Evolutionary conservation across 805 yeast genomes (phyloP).

Genomic region (Teunomyces lycoperdinae): DNA sequence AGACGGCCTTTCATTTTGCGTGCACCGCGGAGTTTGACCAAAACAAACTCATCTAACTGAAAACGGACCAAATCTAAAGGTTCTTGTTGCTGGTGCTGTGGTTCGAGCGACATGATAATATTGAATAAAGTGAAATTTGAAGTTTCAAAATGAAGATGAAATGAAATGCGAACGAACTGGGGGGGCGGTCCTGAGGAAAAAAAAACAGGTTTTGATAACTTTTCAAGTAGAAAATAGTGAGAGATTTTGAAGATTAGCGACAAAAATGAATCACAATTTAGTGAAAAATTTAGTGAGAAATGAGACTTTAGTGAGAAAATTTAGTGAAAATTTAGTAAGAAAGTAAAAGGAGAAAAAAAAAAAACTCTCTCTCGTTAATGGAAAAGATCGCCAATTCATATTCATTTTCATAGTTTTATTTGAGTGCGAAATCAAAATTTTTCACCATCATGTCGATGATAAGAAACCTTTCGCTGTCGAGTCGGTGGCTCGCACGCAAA

Average conservation of each 20-base stretch:
- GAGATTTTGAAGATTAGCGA: too few relatives aligned
- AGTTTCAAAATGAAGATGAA: background rate
- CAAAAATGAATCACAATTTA: too few relatives aligned
- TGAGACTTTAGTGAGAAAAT: too few relatives aligned
- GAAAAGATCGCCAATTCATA: conserved; percentile 2
- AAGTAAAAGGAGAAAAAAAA: background rate
- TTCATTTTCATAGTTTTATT: too few relatives aligned
- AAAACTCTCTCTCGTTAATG: background rate
- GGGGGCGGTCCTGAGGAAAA: too few relatives aligned
- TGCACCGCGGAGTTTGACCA: conserved; percentile 89
- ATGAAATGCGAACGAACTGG: background rate
- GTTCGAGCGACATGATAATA: conserved; percentile 26
- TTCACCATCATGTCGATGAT: conserved; percentile 7
- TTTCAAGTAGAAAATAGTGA: too few relatives aligned
- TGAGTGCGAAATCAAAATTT: conserved; percentile 2
- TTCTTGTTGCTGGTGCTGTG: conserved; percentile 41
- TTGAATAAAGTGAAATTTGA: background rate
- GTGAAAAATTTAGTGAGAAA: too few relatives aligned
- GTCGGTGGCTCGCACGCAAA: conserved; percentile 10
- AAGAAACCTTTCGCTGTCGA: conserved; percentile 5
- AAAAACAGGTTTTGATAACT: too few relatives aligned
- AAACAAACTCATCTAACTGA: conserved; percentile 81
- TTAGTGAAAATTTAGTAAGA: background rate
- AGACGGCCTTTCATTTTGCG: conserved; percentile 87
- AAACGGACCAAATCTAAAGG: conserved; percentile 90